Percentiles rank a stretch among this genome's conserved stretches.
Evolutionary conservation across 768 basidiomycete genomes (phyloP).

Genomic region (Lactifluus rugatus): DNA sequence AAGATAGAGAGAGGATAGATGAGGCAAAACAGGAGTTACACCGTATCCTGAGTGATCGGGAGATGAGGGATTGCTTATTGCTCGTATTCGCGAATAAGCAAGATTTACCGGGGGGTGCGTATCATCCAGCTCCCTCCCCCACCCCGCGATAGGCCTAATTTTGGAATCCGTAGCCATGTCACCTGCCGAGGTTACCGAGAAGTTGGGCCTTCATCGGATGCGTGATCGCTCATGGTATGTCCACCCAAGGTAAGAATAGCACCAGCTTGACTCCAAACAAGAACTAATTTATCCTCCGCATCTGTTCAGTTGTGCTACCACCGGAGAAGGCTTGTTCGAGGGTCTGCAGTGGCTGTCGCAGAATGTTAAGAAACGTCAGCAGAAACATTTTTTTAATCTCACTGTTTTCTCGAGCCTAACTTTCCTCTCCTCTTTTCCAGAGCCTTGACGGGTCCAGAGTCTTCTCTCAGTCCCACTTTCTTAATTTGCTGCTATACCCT

Average conservation of each 20-base stretch:
- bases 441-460: not conserved
- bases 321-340: conserved; percentile 94
- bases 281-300: not conserved
- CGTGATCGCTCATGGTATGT: conserved; percentile 98
- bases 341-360: conserved; percentile 96
- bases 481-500: conserved; percentile 20
- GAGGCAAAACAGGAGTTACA: conserved; percentile 95
- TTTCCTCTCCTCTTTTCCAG: conserved; percentile 2
- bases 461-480: not conserved
- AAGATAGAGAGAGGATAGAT: conserved; percentile 90
- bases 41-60: conserved; percentile 89
- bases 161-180: conserved; percentile 67
- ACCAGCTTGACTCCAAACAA: not conserved
- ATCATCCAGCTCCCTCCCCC: not conserved
- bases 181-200: conserved; percentile 98
- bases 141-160: not conserved
- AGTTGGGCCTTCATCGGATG: conserved; percentile 91
- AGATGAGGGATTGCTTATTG: conserved; percentile 95
- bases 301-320: conserved; percentile 76
- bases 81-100: conserved; percentile 99
- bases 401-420: not conserved
- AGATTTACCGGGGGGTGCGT: conserved; percentile 88
- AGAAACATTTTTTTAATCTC: conserved; percentile 29
- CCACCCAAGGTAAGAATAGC: conserved; percentile 74
- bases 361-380: conserved; percentile 90